Conservation (phyloP, 139 green algal genomes). For the Tetraselmis chui region DNA sequence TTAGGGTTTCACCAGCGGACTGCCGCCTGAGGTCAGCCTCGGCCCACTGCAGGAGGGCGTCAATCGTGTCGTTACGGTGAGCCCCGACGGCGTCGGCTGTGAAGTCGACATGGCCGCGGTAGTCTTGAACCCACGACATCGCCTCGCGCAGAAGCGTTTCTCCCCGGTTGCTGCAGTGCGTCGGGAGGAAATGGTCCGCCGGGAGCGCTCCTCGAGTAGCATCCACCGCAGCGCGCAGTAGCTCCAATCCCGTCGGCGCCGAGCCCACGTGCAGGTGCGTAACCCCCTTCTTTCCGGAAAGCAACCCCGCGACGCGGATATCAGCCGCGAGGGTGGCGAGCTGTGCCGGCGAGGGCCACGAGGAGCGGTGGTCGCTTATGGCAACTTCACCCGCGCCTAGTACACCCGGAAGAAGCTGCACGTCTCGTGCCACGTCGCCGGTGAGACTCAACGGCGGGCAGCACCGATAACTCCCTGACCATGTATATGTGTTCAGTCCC, state of each 20-base stretch:
- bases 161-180: conserved; percentile 25
- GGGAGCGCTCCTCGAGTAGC: conserved; percentile 13
- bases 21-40: background rate
- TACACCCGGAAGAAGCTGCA: conserved; percentile 26
- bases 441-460: conserved; percentile 20
- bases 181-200: conserved; percentile 32
- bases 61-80: background rate
- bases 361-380: conserved; percentile 36
- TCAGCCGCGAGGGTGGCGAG: conserved; percentile 28
- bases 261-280: conserved; percentile 35
- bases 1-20: no score
- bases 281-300: conserved; percentile 32
- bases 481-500: conserved; percentile 33
- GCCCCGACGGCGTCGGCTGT: conserved; percentile 16
- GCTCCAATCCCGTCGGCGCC: conserved; percentile 9
- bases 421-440: conserved; percentile 23
- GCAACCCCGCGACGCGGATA: conserved; percentile 36
- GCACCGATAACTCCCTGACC: conserved; percentile 30
- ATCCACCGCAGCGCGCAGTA: conserved; percentile 22
- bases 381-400: conserved; percentile 40
- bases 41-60: background rate
- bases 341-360: conserved; percentile 13
- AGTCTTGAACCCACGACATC: conserved; percentile 6
- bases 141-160: conserved; percentile 16
- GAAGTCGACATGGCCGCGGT: conserved; percentile 29